phyloP scores from a whole-genome alignment of 2,329 filamentous ascomycete species.

The Hypomyces rosellus region DNA sequence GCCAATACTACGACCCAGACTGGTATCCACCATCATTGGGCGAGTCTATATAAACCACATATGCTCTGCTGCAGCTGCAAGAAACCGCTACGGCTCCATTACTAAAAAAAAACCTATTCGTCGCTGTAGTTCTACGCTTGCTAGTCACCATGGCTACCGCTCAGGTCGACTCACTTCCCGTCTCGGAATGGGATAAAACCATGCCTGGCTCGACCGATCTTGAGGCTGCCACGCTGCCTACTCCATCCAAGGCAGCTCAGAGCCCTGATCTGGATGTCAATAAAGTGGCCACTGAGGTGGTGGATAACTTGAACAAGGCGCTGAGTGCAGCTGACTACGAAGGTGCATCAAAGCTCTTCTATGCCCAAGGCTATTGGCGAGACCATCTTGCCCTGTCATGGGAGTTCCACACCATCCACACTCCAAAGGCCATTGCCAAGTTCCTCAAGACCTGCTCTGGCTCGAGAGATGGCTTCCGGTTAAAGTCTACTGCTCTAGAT shows the following conservation, averaged over 20 bases:
- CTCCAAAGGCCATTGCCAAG: conserved; percentile 30
- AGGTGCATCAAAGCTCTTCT: conserved; percentile 33
- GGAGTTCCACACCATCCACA: conserved; percentile 48
- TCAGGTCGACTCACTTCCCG: neutral
- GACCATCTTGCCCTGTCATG: conserved; percentile 53
- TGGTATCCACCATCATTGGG: too few species aligned
- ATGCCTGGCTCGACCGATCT: conserved; percentile 51
- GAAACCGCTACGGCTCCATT: too few species aligned
- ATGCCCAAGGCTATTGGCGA: conserved; percentile 47
- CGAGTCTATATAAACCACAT: too few species aligned
- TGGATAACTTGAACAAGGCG: conserved; percentile 35
- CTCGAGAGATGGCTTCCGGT: conserved; percentile 31
- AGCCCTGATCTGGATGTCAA: conserved; percentile 25
- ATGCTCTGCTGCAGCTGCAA: too few species aligned
- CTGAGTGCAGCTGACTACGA: conserved; percentile 30
- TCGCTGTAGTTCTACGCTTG: too few species aligned
- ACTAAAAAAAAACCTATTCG: too few species aligned
- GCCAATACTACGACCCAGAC: too few species aligned
- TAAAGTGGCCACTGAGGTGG: conserved; percentile 31
- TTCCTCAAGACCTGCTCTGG: conserved; percentile 30
- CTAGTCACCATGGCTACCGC: conserved; percentile 3
- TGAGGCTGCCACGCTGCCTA: conserved; percentile 37
- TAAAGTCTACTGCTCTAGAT: conserved; percentile 41
- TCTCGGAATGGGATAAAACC: neutral
- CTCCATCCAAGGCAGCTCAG: conserved; percentile 18